phyloP scores from a whole-genome alignment of 202 grass and related monocot species.

The Elaeis oleifera region DNA sequence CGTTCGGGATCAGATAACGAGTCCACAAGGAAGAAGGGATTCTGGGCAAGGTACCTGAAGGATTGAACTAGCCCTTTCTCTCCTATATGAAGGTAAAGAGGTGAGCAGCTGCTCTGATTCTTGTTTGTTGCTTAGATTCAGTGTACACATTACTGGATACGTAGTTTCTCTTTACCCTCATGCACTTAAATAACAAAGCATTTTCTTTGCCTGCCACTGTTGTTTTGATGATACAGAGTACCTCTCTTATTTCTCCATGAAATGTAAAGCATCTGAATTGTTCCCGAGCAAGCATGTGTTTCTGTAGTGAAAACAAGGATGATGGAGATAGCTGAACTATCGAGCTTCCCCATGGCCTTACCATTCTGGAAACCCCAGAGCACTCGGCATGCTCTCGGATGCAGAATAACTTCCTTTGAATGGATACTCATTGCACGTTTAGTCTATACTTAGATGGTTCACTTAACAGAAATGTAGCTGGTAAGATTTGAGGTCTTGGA shows the following conservation, averaged over 20 bases:
- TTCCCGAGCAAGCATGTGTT: not conserved
- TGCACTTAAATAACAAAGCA: not conserved
- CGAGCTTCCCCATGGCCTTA: too few species aligned
- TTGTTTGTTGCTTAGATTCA: too few species aligned
- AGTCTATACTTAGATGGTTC: too few species aligned
- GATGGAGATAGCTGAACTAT: too few species aligned
- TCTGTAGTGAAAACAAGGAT: too few species aligned
- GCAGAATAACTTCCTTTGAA: too few species aligned
- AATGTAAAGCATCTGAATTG: not conserved
- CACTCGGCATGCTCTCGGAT: too few species aligned
- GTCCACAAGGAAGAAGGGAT: conserved; percentile 67
- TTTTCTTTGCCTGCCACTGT: not conserved
- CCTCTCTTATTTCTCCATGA: not conserved
- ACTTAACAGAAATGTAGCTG: too few species aligned
- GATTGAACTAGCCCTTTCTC: conserved; percentile 14
- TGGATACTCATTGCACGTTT: too few species aligned
- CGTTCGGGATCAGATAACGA: conserved; percentile 36
- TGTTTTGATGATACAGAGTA: not conserved
- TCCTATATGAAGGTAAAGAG: conserved; percentile 14
- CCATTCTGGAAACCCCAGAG: too few species aligned
- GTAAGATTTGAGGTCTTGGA: too few species aligned
- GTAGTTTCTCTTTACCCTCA: not conserved
- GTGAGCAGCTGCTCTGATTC: not conserved
- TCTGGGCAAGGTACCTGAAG: conserved; percentile 51
- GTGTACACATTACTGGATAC: too few species aligned